Conservation (phyloP, 495 filamentous ascomycete genomes). For the Penicillium ochrochloron region DNA sequence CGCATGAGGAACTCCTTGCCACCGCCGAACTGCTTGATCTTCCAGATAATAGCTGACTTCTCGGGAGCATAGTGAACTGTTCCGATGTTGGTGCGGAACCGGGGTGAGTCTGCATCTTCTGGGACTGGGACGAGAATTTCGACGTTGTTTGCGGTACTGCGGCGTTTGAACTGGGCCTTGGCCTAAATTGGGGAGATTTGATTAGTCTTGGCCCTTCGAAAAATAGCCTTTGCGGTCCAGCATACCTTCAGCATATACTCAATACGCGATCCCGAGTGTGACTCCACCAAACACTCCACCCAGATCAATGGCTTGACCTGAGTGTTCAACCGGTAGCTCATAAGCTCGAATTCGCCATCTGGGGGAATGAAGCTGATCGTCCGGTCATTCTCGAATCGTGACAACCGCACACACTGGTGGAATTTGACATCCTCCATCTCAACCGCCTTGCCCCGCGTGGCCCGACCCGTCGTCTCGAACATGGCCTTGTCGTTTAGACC, state of each 20-base stretch:
- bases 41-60: constrained; percentile 97
- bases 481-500: constrained; percentile 99
- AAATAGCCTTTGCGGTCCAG: neutral
- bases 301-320: constrained; percentile 98
- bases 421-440: constrained; percentile 99
- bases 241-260: constrained; percentile 96
- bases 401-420: constrained; percentile 96
- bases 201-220: neutral
- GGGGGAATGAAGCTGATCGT: constrained; percentile 99
- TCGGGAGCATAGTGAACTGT: constrained; percentile 98
- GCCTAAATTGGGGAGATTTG: constrained; percentile 53
- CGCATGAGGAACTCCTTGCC: constrained; percentile 99
- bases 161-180: constrained; percentile 96
- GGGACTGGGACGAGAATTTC: constrained; percentile 97
- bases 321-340: constrained; percentile 99
- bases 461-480: constrained; percentile 97
- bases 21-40: constrained; percentile 99
- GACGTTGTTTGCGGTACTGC: constrained; percentile 98
- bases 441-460: constrained; percentile 93
- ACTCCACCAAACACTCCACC: constrained; percentile 98
- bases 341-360: constrained; percentile 98
- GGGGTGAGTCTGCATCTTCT: constrained; percentile 93
- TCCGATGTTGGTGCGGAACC: constrained; percentile 97
- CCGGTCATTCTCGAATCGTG: constrained; percentile 96
- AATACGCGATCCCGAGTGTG: constrained; percentile 89